A percentile compares a stretch with the other conserved stretches of the same genome.
phyloP scores from a whole-genome alignment of 768 basidiomycete species.

The Agaricus blazei region DNA sequence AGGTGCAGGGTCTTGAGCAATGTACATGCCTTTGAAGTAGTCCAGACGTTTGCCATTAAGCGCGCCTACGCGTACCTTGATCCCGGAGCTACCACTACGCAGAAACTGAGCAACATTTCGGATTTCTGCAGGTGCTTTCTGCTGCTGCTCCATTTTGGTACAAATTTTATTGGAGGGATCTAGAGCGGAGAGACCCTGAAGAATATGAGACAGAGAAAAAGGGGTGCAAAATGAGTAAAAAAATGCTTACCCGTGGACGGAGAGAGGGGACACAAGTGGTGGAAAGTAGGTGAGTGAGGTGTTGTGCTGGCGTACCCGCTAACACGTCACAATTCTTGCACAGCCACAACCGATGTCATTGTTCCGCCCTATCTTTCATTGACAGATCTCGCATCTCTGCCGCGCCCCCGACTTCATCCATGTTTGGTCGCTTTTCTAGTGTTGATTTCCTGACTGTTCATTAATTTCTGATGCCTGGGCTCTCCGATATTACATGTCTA shows the following conservation, averaged over 20 bases:
- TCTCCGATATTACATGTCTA: too few species aligned
- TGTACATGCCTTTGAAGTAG: conserved; percentile 88
- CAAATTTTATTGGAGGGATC: not conserved
- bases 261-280: not conserved
- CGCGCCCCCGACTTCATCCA: too few species aligned
- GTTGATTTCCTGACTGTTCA: too few species aligned
- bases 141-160: conserved; percentile 62
- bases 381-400: too few species aligned
- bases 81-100: conserved; percentile 77
- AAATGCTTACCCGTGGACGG: not conserved
- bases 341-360: conserved; percentile 4
- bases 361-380: not conserved
- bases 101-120: conserved; percentile 84
- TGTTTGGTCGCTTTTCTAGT: too few species aligned
- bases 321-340: conserved; percentile 11
- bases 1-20: not conserved
- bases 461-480: too few species aligned
- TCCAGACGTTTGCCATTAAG: conserved; percentile 93
- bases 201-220: not conserved
- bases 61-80: conserved; percentile 87
- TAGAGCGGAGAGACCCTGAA: too few species aligned
- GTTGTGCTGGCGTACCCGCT: conserved; percentile 3
- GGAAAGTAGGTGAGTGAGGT: not conserved
- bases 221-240: not conserved
- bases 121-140: conserved; percentile 73